These are phyloP conservation scores for Agrocybe praecox DNA, from an alignment of 768 basidiomycete genomes.

Conservation along the genomic window DNA sequence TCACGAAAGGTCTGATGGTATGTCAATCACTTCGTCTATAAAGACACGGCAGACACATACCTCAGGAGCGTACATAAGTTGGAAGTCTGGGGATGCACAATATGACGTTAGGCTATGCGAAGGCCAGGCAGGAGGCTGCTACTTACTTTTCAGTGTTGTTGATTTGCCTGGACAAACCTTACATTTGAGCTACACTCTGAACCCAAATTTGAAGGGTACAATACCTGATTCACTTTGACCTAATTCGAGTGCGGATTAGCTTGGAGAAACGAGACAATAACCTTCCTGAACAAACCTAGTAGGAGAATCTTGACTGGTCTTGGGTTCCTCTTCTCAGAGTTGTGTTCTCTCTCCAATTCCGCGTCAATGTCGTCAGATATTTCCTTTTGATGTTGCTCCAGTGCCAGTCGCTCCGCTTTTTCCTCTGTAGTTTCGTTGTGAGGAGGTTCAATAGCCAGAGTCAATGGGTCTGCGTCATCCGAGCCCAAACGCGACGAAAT, in stretches of 20 bases:
- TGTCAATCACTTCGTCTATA: neutral
- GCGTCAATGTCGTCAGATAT: slow-evolving; percentile 69
- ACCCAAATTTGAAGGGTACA: slow-evolving; percentile 16
- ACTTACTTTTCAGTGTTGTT: slow-evolving; percentile 77
- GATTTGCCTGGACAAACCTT: slow-evolving; percentile 60
- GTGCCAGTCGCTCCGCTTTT: slow-evolving; percentile 42
- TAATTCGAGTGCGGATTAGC: slow-evolving; percentile 18
- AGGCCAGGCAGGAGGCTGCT: neutral
- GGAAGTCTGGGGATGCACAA: slow-evolving; percentile 46
- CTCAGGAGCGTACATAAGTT: slow-evolving; percentile 65
- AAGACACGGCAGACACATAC: slow-evolving; percentile 26
- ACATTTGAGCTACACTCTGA: neutral
- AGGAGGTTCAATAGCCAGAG: slow-evolving; percentile 46
- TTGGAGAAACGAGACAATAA: neutral
- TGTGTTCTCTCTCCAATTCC: slow-evolving; percentile 52
- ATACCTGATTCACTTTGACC: slow-evolving; percentile 84
- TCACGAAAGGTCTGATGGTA: slow-evolving; percentile 49
- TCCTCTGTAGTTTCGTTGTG: slow-evolving; percentile 50
- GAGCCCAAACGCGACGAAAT: slow-evolving; percentile 11
- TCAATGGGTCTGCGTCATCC: slow-evolving; percentile 20
- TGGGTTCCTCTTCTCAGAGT: slow-evolving; percentile 46
- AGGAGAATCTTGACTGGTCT: slow-evolving; percentile 61
- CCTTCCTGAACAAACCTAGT: slow-evolving; percentile 44
- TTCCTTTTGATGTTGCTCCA: slow-evolving; percentile 53
- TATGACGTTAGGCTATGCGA: neutral